phyloP scores from a whole-genome alignment of 495 filamentous ascomycete species.

The Hyaloscypha hepaticicola region DNA sequence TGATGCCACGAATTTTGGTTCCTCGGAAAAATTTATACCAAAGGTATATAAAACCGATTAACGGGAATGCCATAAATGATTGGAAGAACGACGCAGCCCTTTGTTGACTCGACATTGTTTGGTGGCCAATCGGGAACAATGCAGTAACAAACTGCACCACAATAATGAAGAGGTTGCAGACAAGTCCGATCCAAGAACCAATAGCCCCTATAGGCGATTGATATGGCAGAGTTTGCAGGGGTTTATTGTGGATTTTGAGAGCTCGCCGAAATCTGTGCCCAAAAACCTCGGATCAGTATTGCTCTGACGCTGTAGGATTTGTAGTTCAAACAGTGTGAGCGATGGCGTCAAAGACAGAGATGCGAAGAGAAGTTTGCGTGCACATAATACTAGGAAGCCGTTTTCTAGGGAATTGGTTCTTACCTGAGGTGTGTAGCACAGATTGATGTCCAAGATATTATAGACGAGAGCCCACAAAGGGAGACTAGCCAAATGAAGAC shows the following conservation, averaged over 20 bases:
- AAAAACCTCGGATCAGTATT: no score
- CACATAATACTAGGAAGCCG: background rate
- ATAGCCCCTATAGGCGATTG: background rate
- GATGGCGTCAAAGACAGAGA: background rate
- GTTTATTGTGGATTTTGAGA: background rate
- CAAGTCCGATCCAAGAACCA: background rate
- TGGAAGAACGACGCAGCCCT: background rate
- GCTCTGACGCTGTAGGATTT: background rate
- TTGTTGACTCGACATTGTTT: background rate
- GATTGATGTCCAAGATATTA: conserved; percentile 1
- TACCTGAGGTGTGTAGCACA: background rate
- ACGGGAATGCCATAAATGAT: background rate
- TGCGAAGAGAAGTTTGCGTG: background rate
- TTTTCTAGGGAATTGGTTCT: background rate
- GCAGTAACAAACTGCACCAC: background rate
- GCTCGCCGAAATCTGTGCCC: background rate
- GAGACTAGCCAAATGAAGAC: conserved; percentile 14
- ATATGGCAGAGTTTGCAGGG: background rate
- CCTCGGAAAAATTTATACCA: background rate
- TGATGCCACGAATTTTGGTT: background rate
- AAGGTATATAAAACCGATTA: background rate
- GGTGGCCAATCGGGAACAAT: background rate
- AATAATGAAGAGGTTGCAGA: background rate
- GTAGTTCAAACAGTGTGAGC: background rate
- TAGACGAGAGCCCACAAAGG: background rate